Evolutionary conservation across 192 early-diverging fungal genomes (phyloP), one percentile per base, ranked within the genome.

Genomic region (Podila epigama): DNA sequence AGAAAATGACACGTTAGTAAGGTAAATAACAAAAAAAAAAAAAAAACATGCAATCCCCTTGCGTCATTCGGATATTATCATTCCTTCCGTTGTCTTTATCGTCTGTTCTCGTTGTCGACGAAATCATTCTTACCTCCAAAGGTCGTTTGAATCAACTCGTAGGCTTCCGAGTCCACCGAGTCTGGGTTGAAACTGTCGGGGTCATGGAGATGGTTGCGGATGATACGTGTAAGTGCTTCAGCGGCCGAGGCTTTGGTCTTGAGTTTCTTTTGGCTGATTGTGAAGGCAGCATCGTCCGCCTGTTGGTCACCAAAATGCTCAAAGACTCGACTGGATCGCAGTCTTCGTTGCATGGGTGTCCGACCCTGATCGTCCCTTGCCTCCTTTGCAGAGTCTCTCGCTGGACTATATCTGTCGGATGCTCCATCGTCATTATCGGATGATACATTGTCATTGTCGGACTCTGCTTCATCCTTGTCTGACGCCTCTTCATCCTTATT

Each of bases 121-220:
- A 54, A 59, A 41, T 16, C 13, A 13, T 37, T 2, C 44, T 29
- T 68, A 77, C 73, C 66, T 63, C 73, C 73, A 64, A 77, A 77
- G 6, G 73, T 68, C 20, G 63, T 66, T 22, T 63, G 52, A 27
- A 77, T 77, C 25, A 77, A 50, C 51, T 77, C 73, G 37, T 77
- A 68, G 29, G 63, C 73, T 12, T 68, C 65, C 2, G 55, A 42
- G 28, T 77, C 66, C 9, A 68, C 55, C 60, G 68, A 68, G 33
- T 77, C 73, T 8, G 65, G 55, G 20, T 77, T 52, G 5, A 77
- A 27, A 29, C 51, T 58, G 25, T 77, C 73, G 8, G 73, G 62
- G 11, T 77, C 66, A 27, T 68, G 44, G 7, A 77, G 63, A 4
- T 66, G 60, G n/a, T 68, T 54, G 4, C 48, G 60, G 59, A 77